Evolutionary conservation across 768 basidiomycete species (phyloP), one percentile per base, ranked within the genome.

Genomic region (Leccinellum luteum): DNA sequence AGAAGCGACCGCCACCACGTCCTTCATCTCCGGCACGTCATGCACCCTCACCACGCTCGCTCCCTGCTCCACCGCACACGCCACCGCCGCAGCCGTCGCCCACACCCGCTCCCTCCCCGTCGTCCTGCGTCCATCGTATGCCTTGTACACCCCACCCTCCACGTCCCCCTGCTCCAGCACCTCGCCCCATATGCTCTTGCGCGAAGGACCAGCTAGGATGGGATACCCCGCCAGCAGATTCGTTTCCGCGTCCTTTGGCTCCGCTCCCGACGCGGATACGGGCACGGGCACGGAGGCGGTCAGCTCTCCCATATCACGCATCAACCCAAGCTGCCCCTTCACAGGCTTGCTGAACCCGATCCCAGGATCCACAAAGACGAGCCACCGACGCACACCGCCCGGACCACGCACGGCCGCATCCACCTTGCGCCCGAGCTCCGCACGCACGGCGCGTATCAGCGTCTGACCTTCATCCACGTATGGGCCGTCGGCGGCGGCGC

Each of bases 341-440:
- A 86, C 69, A 0, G 85, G 82, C 73, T 98, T 98, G 72, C 94
- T 96, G 71, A 98, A 99, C 32, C 97, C 96, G 52, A 98, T 76
- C 0, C 96, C 96, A 3, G 96, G 92, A 74, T 98, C 97, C 25
- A 88, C 81, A 52, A 98, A 80, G 60, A 98, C 84, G 58, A 91
- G 80, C 96, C 96, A 98, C 51, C 90, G 75, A 55, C 91, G 78
- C 10, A 98, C 73, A 0, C 94, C 92, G 1, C 85, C 86, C 50
- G 72, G 77, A 0, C 87, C 88, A 28, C 75, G 79, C 23, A 97
- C 80, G 25, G 89, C 82, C 9, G 69, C 64, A 10, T 86, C 78
- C 1, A 94, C 82, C 63, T 86, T 87, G 41, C 71, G 73, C 0
- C 88, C 90, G 2, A 95, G 79, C 69, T 98, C 95, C 0, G 73